Evolutionary conservation across 495 filamentous ascomycete genomes (phyloP).

Genomic region (Trichoderma parareesei): DNA sequence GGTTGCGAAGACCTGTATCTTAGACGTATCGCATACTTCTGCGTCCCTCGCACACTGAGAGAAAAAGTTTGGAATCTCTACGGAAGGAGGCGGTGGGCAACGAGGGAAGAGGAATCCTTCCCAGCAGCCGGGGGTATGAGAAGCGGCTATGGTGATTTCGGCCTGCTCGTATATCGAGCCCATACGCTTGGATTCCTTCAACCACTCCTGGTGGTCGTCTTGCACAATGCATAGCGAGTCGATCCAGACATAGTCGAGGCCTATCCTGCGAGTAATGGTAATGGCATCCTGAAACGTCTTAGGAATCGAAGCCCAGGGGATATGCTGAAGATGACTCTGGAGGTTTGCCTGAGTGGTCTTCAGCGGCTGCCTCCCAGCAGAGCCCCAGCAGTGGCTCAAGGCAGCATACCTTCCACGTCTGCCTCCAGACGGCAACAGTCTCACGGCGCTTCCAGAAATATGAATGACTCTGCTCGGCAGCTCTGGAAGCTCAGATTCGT

Average conservation of each 20-base stretch:
- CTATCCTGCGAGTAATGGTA: neutral
- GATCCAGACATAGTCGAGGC: slow-evolving; percentile 11
- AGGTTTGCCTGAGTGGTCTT: neutral
- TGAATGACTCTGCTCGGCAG: neutral
- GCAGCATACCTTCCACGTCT: neutral
- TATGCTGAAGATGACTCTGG: neutral
- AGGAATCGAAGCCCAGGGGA: neutral
- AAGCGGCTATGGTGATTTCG: slow-evolving; percentile 1
- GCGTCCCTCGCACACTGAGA: neutral
- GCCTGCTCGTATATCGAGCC: slow-evolving; percentile 4
- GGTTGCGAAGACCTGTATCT: neutral
- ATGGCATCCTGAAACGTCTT: slow-evolving; percentile 12
- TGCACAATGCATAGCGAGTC: slow-evolving; percentile 12
- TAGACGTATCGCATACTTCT: neutral
- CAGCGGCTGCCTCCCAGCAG: neutral
- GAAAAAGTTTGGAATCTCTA: neutral
- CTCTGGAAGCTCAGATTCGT: neutral
- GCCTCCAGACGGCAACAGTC: neutral
- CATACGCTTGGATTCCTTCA: neutral
- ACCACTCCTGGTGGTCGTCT: slow-evolving; percentile 8
- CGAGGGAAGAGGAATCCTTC: neutral
- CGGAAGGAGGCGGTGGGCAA: neutral
- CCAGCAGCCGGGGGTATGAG: neutral
- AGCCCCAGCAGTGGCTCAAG: slow-evolving; percentile 5
- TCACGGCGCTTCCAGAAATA: neutral